Conservation (phyloP, 805 yeast genomes). For the Pichia eremophila region DNA sequence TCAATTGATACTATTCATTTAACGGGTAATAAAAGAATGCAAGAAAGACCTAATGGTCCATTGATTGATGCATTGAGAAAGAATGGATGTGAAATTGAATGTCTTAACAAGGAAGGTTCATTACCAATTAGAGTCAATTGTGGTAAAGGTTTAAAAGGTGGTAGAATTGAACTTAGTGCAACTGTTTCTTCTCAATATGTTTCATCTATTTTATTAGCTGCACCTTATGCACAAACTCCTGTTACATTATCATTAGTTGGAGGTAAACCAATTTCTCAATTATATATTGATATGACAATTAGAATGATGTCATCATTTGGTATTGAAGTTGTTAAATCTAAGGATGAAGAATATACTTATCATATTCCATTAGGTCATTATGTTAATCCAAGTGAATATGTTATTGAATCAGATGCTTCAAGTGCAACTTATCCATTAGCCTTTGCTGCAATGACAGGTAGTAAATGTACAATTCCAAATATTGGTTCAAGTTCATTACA, state of each 20-base stretch:
- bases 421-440: conserved; percentile 98
- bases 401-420: conserved; percentile 93
- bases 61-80: conserved; percentile 79
- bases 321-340: conserved; percentile 58
- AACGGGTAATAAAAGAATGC: conserved; percentile 96
- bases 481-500: conserved; percentile 88
- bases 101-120: conserved; percentile 68
- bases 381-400: conserved; percentile 72
- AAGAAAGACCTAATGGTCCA: conserved; percentile 94
- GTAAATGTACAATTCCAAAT: conserved; percentile 86
- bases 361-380: conserved; percentile 82
- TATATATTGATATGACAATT: conserved; percentile 95
- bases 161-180: conserved; percentile 87
- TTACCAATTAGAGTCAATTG: conserved; percentile 70
- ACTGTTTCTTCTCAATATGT: conserved; percentile 97
- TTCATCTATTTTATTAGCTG: conserved; percentile 92
- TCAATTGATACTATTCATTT: conserved; percentile 42
- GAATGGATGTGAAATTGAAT: conserved; percentile 71
- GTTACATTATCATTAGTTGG: conserved; percentile 86
- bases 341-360: conserved; percentile 72
- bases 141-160: conserved; percentile 72
- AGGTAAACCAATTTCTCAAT: conserved; percentile 93
- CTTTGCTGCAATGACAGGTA: conserved; percentile 92
- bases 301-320: conserved; percentile 93
- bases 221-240: conserved; percentile 87